Conservation (phyloP, 495 filamentous ascomycete species). For the Xylaria flabelliformis region DNA sequence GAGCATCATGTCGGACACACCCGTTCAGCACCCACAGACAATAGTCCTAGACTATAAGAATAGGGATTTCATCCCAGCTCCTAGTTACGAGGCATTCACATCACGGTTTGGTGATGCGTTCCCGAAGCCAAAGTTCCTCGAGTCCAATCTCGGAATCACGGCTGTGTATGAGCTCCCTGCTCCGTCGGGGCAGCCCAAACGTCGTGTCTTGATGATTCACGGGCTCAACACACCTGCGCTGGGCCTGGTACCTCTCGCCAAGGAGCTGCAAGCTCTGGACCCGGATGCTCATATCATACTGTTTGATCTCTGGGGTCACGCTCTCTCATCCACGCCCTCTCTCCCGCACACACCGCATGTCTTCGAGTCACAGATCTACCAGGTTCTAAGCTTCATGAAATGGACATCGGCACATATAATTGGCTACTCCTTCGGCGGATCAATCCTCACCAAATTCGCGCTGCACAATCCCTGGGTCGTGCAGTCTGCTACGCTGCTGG, state of each 20-base stretch:
- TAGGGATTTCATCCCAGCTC: neutral
- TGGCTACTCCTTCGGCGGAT: conserved; percentile 39
- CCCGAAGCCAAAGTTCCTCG: conserved; percentile 17
- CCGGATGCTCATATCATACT: conserved; percentile 31
- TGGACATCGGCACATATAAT: conserved; percentile 39
- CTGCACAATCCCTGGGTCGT: conserved; percentile 30
- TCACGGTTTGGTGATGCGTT: conserved; percentile 6
- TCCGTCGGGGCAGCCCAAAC: conserved; percentile 13
- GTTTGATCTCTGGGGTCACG: conserved; percentile 41
- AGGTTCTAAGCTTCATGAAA: conserved; percentile 28
- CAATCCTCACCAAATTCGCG: conserved; percentile 30
- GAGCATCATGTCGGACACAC: neutral
- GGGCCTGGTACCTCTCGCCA: conserved; percentile 37
- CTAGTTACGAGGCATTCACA: conserved; percentile 8
- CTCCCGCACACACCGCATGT: conserved; percentile 32
- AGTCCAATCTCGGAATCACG: conserved; percentile 17
- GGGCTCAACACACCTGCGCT: conserved; percentile 40
- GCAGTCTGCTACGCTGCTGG: conserved; percentile 33
- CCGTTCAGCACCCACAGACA: neutral
- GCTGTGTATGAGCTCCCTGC: conserved; percentile 4
- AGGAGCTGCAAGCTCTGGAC: conserved; percentile 17
- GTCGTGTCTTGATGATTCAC: conserved; percentile 37
- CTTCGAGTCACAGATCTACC: conserved; percentile 36
- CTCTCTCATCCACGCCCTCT: conserved; percentile 39
- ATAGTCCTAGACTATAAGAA: neutral